These are phyloP conservation scores for Trametes elegans DNA, from an alignment of 768 basidiomycete species.

Conservation along the genomic window DNA sequence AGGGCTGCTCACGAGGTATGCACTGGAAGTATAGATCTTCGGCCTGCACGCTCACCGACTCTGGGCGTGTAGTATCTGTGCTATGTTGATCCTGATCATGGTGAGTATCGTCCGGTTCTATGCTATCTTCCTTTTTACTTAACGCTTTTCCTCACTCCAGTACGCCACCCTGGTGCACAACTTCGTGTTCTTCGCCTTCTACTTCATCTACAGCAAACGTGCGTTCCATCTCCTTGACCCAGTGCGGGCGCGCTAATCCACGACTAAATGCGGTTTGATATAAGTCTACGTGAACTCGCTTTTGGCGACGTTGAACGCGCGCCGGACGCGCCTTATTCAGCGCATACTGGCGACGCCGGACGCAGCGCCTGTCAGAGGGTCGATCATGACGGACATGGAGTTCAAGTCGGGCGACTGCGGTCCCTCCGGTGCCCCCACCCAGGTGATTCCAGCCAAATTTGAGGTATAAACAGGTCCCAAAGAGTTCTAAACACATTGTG, in stretches of 20 bases:
- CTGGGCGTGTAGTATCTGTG: constrained; percentile 3
- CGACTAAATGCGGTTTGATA: neutral
- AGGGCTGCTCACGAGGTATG: constrained; percentile 20
- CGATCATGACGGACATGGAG: neutral
- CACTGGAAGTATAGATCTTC: neutral
- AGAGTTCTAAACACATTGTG: neutral
- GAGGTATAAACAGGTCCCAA: neutral
- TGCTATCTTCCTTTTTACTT: no score
- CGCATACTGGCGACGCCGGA: neutral
- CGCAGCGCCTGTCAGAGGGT: neutral
- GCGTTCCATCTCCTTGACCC: neutral
- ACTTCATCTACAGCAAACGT: constrained; percentile 23
- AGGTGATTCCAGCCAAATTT: neutral
- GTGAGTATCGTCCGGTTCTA: neutral
- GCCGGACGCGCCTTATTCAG: neutral
- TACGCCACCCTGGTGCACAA: constrained; percentile 8
- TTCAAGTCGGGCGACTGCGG: neutral
- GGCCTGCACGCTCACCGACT: neutral
- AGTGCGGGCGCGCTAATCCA: no score
- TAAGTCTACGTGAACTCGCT: constrained; percentile 20
- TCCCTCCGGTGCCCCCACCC: neutral
- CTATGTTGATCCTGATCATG: constrained; percentile 8
- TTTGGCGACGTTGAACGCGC: constrained; percentile 14
- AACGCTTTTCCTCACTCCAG: neutral
- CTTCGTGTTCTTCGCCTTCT: constrained; percentile 21